Base-by-base conservation (phyloP, 148 eudicot genomes). In the Tetragonia tetragonoides region DNA sequence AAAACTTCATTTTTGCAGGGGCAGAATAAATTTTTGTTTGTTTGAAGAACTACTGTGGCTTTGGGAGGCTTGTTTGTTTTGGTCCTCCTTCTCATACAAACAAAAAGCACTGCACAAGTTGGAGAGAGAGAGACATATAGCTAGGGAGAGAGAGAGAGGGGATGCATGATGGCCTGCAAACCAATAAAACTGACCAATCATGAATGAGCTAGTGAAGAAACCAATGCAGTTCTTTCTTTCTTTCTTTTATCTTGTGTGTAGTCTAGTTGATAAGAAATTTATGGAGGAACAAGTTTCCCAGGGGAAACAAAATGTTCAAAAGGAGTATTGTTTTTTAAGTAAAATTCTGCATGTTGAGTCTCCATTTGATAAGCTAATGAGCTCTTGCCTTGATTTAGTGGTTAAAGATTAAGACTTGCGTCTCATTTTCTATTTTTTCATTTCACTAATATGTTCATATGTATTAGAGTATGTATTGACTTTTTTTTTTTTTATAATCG, bases 151-250 rank as follows among this genome's bases (percentile, higher is more conserved):
- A 11, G 18, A 68, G 37, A 21, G 54, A 65, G 46, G 5, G 40
- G 23, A 34, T 2, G 24, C 49, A 68, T 44, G 72, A 68, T 41
- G 57, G 59, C n/a, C 40, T 71, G 41, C 61, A 12, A 51, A 24
- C 61, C 60, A 71, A 71, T 49, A 71, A 71, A 51, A 71, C 61
- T 34, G 74, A 71, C 74, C 74, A 71, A 71, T 71, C 74, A 71
- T 71, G 41, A 71, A 60, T 60, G 64, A 20, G 28, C 28, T 10
- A 71, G 41, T 34, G 21, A 47, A 71, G n/a, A n/a, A 47, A 71
- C 38, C 74, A 34, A 49, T 71, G 41, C 21, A 49, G 9, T 51
- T 4, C 38, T 24, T 5, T 23, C 41, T 0, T 8, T 20, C 6
- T 18, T 20, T 21, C 72, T 38, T n/a, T 46, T 17, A 3, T 65